Evolutionary conservation across 306 rosid species (phyloP).

Genomic region (Dryas alaskensis): DNA sequence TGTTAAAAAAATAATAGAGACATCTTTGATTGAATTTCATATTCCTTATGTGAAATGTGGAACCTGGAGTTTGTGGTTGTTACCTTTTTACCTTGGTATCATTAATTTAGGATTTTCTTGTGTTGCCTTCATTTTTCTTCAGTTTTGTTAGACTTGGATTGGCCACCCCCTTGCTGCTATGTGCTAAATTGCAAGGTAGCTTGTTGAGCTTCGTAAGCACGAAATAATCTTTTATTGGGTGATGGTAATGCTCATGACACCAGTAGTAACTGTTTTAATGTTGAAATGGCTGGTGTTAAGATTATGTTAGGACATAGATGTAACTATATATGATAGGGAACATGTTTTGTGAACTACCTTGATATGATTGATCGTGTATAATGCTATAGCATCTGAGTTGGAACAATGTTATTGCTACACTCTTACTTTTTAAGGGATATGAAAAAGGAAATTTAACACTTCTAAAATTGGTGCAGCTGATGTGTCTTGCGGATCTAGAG

Average conservation of each 20-base stretch:
- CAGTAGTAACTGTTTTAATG: not conserved
- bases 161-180: not conserved
- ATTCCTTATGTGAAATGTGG: not conserved
- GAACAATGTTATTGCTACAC: not conserved
- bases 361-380: not conserved
- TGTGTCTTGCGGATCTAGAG: conserved; percentile 95
- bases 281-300: not conserved
- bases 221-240: not conserved
- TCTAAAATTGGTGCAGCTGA: conserved; percentile 61
- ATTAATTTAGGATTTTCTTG: not conserved
- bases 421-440: not conserved
- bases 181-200: not conserved
- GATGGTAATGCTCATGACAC: not conserved
- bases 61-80: not conserved
- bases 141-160: not conserved
- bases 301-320: conserved; percentile 8
- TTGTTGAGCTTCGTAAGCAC: not conserved
- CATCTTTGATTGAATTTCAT: not conserved
- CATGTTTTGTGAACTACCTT: not conserved
- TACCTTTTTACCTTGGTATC: not conserved
- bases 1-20: not conserved
- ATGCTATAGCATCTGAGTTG: not conserved
- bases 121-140: not conserved
- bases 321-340: not conserved
- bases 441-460: not conserved